Evolutionary conservation across 768 basidiomycete species (phyloP), one percentile per base, ranked within the genome.

Genomic region (Lentinula aciculospora): DNA sequence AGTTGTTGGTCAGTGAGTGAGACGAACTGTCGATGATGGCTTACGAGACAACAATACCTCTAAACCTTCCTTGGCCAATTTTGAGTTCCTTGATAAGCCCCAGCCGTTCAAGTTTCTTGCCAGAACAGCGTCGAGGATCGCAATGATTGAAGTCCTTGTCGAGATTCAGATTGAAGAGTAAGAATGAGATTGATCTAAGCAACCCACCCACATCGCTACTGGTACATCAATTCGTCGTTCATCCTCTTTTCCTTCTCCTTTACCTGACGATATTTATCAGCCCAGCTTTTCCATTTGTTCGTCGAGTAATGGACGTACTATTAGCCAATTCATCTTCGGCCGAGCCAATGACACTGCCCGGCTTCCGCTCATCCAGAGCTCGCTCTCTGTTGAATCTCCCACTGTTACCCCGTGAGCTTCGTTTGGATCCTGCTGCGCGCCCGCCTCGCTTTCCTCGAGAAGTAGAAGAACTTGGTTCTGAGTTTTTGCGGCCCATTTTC

Each of bases 61-160:
- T 79, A 69, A 98, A 98, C 44, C 55, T 56, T 19, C 91, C 80
- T 32, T 88, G 77, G 0, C 95, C 95, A 12, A 98, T 81, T 57
- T 83, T 78, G 57, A 99, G 83, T 56, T 92, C 86, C 59, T 81
- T 85, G 68, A 98, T 89, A 23, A 99, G 73, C 2, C 92, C 90
- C 17, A 93, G 79, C 8, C 97, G 77, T 2, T 92, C 78, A 4
- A 99, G 83, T 68, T 92, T 95, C 76, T 97, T 98, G 3, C 97
- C 97, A 32, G 84, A 86, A 64, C 88, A 90, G 55, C 84, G 75
- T 47, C 54, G 54, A 6, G 54, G 54, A 19, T 56, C 54, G 28
- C 97, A 99, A 68, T 99, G 97, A 68, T 91, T 88, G 72, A 99
- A 98, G 68, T 99, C 96, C 94, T 96, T 28, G 46, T 48, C 21